Evolutionary conservation across 2,329 filamentous ascomycete species (phyloP), one percentile per base, ranked within the genome.

Genomic region (Alternaria sp.): DNA sequence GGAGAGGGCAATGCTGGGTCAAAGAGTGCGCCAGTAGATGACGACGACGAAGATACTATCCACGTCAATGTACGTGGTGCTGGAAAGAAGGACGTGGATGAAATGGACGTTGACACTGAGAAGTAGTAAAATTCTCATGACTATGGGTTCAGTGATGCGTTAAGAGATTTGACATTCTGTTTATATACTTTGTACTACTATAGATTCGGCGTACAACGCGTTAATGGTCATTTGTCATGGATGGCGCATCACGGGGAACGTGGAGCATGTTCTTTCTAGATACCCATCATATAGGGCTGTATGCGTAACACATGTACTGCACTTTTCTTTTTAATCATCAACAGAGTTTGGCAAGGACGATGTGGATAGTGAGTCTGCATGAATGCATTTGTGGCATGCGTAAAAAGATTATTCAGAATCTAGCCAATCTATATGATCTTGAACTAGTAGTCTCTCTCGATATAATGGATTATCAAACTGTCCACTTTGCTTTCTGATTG

Each of bases 101-200:
- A 28, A 7, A 61, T 63, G 57, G 54, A 61, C 30, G 44, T 61
- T 28, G 53, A 63, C 12, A 41, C 20, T n/a, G 42, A 22, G 12
- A 57, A 54, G 57, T 43, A 41, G 32, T 61, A 52, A 16, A 18
- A n/a, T 5, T 14, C 14, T 43, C 1, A n/a, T 7, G 6, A 1
- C 1, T 9, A 24, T 53, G 9, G 8, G 8, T 24, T 32, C 28
- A 16, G 8, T 14, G 16, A 26, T 20, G 28, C 7, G 3, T 32
- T 7, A 2, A 4, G 32, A 14, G 14, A 14, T 30, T 14, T 12
- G 14, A 5, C 6, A n/a, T n/a, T 28, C 12, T 42, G 7, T 38
- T n/a, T 36, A 36, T 14, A 7, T 38, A 38, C 26, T 30, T 22
- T 34, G 44, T 49, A 49, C 46, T 24, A 36, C 14, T 49, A 24